These are phyloP conservation scores for Rhizophagus prolifer DNA, from an alignment of 192 early-diverging fungal genomes.

Conservation along the genomic window DNA sequence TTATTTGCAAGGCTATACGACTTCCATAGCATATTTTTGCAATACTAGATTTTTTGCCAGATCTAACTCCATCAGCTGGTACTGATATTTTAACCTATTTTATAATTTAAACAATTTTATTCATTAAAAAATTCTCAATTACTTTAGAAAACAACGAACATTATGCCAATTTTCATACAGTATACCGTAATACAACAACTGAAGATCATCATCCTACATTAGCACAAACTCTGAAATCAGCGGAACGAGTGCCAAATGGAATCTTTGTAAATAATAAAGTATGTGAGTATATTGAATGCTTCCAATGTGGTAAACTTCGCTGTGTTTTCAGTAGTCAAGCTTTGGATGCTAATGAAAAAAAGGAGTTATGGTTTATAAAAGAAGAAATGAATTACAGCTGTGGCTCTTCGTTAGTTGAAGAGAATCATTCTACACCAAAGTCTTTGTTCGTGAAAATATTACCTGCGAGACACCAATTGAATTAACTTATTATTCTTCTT, in stretches of 20 bases:
- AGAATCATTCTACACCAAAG: neutral
- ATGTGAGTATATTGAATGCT: neutral
- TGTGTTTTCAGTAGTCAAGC: neutral
- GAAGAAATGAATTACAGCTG: neutral
- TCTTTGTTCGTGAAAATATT: neutral
- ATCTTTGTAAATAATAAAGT: neutral
- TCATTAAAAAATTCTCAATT: neutral
- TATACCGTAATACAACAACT: neutral
- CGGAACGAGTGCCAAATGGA: neutral
- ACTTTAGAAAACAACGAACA: neutral
- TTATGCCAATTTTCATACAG: neutral
- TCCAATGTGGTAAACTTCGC: neutral
- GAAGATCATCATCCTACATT: neutral
- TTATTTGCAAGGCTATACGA: neutral
- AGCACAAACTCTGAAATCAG: neutral
- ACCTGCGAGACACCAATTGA: neutral
- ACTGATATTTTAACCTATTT: neutral
- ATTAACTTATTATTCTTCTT: neutral
- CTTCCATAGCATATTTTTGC: neutral
- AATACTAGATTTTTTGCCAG: neutral
- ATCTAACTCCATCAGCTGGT: neutral
- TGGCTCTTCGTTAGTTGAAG: neutral
- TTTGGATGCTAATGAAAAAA: neutral
- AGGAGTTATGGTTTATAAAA: neutral
- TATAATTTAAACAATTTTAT: neutral